Conservation (phyloP, 495 filamentous ascomycete species). For the Aspergillus mulundensis region DNA sequence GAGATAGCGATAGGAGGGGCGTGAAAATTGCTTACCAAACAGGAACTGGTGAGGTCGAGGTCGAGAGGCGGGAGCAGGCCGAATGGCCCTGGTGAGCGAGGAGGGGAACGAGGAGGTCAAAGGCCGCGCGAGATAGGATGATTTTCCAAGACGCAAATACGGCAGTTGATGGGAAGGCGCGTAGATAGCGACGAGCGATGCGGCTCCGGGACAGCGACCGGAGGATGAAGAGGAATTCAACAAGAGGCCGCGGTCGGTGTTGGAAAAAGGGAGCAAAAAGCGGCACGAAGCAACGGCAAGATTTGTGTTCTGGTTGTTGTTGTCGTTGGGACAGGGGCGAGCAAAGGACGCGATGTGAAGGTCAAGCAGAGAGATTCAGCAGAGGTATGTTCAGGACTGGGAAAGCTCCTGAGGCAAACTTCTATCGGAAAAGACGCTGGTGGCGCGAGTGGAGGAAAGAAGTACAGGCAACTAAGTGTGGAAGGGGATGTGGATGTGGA, state of each 20-base stretch:
- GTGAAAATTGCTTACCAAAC: conserved; percentile 12
- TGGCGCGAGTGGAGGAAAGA: conserved; percentile 13
- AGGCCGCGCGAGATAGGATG: conserved; percentile 5
- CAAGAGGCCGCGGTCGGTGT: conserved; percentile 5
- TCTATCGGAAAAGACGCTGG: conserved; percentile 10
- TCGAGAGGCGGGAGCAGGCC: conserved; percentile 10
- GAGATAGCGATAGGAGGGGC: conserved; percentile 10
- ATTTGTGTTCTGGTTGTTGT: background rate
- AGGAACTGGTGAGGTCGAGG: conserved; percentile 8
- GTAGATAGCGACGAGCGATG: conserved; percentile 17
- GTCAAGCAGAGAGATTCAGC: conserved; percentile 1
- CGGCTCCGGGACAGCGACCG: conserved; percentile 16
- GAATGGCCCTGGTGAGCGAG: conserved; percentile 6
- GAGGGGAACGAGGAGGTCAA: background rate
- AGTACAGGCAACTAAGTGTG: conserved; percentile 3
- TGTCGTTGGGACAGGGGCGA: background rate
- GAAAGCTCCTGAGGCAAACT: conserved; percentile 5
- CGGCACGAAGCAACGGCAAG: conserved; percentile 9
- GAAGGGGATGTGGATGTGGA: conserved; percentile 1
- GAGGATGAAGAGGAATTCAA: conserved; percentile 4
- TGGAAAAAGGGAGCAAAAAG: conserved; percentile 12
- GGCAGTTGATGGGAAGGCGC: conserved; percentile 4
- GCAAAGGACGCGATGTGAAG: conserved; percentile 3
- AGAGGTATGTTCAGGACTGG: background rate
- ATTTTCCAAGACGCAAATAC: conserved; percentile 1